Evolutionary conservation across 2,329 filamentous ascomycete species (phyloP), one percentile per base, ranked within the genome.

Genomic region (Xylariaceae sp.): DNA sequence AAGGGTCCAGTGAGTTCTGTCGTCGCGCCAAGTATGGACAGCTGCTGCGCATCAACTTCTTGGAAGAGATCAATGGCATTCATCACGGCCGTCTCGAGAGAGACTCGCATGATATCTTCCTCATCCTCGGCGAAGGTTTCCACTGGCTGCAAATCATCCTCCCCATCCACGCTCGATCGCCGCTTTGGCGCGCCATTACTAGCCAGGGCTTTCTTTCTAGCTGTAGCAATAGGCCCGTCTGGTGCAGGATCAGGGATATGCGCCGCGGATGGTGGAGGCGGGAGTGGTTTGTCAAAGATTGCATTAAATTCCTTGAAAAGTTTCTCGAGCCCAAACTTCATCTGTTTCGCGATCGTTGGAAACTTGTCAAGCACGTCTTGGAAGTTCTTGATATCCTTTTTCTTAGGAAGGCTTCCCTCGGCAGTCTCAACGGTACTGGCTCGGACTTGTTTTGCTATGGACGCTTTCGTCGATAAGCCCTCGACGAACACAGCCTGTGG

Each of bases 31-130:
- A 99, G 80, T 41, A 96, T 81, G 2, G 93, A 97, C 34, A 99
- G 78, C 69, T 97, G 94, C 68, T 96, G 90, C 73, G 96, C 96
- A 72, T 99, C 94, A 4, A 99, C 93, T 61, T 87, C 87, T 69
- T 97, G 93, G 66, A 99, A 99, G 1, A 97, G 81, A 69, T 99
- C 94, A 65, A 99, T 97, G 0, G 92, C 94, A 8, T 89, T 85
- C 8, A 91, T 96, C 9, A 99, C 90, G 1, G 93, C 92, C 1
- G 90, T 95, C 74, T 99, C 94, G 11, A 97, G 77, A 13, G 92
- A 91, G 18, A 87, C 87, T 58, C 93, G 83, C 87, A 99, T 93
- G 35, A 91, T 81, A 66, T 95, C 89, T 72, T 97, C 94, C 66
- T 97, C 92, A 60, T 96, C 92, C 67, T 94, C 90, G 52, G 90